Conservation (phyloP, 768 basidiomycete species). For the Leccinum aurantiacum region DNA sequence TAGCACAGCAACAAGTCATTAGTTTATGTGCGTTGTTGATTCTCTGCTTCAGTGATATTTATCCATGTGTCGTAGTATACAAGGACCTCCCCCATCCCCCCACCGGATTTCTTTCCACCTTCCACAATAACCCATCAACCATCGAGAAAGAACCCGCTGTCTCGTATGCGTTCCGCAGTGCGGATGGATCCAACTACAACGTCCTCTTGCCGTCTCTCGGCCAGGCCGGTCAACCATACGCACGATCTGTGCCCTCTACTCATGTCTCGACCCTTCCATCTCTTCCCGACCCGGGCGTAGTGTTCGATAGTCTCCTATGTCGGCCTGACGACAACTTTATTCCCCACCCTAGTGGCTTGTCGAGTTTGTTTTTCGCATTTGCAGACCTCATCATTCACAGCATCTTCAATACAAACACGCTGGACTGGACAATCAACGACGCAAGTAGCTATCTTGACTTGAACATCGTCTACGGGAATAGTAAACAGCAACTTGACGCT, state of each 20-base stretch:
- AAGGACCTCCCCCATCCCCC: slow-evolving; percentile 81
- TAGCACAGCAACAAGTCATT: slow-evolving; percentile 52
- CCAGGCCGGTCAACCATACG: slow-evolving; percentile 62
- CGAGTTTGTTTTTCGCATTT: slow-evolving; percentile 75
- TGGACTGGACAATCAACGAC: slow-evolving; percentile 55
- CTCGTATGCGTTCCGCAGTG: slow-evolving; percentile 54
- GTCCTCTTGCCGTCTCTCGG: slow-evolving; percentile 55
- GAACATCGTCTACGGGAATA: slow-evolving; percentile 70
- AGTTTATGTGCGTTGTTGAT: slow-evolving; percentile 51
- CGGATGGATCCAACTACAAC: slow-evolving; percentile 64
- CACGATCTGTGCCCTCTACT: slow-evolving; percentile 58
- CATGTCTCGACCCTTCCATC: slow-evolving; percentile 41
- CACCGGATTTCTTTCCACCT: slow-evolving; percentile 44
- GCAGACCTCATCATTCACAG: slow-evolving; percentile 75
- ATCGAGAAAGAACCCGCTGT: slow-evolving; percentile 15
- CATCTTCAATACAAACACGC: slow-evolving; percentile 58
- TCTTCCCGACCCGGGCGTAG: slow-evolving; percentile 63
- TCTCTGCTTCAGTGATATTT: background rate
- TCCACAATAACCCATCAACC: slow-evolving; percentile 5
- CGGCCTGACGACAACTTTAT: slow-evolving; percentile 36
- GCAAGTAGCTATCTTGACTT: slow-evolving; percentile 76
- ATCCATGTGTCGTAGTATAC: slow-evolving; percentile 49
- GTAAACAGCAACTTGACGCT: slow-evolving; percentile 42
- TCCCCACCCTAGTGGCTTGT: slow-evolving; percentile 68
- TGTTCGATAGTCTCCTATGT: slow-evolving; percentile 71